A percentile compares a stretch with the other conserved stretches of the same genome.
Conservation (phyloP, 177 flowering plant genomes). For the Vitis hybrid region DNA sequence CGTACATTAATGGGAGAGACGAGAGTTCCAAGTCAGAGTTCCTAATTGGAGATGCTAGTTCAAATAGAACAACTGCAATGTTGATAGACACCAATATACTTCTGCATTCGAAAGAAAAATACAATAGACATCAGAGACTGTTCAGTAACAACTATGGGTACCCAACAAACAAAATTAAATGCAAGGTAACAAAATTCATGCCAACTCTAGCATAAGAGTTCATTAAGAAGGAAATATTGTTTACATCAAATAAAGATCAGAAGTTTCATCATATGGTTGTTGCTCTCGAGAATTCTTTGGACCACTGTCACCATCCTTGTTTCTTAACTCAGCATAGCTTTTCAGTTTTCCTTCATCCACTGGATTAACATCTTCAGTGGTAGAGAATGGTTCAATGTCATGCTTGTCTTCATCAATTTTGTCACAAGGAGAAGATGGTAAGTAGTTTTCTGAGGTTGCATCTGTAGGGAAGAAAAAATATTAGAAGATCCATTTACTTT, state of each 20-base stretch:
- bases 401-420: slow-evolving; percentile 11
- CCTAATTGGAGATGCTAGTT: slow-evolving; percentile 66
- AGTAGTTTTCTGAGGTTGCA: slow-evolving; percentile 13
- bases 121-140: slow-evolving; percentile 2
- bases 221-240: background rate
- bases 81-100: slow-evolving; percentile 55
- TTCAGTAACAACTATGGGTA: background rate
- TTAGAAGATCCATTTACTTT: background rate
- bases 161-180: background rate
- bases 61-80: slow-evolving; percentile 68
- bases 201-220: background rate
- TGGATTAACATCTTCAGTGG: slow-evolving; percentile 9
- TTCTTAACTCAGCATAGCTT: slow-evolving; percentile 14
- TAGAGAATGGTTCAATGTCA: slow-evolving; percentile 4
- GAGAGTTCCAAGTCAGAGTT: slow-evolving; percentile 44
- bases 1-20: slow-evolving; percentile 66
- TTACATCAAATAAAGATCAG: slow-evolving; percentile 54
- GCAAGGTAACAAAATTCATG: background rate
- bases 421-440: slow-evolving; percentile 14
- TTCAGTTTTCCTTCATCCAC: slow-evolving; percentile 16
- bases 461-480: slow-evolving; percentile 22
- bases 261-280: slow-evolving; percentile 36
- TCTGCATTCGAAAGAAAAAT: slow-evolving; percentile 40
- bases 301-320: slow-evolving; percentile 15
- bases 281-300: slow-evolving; percentile 19